Percentiles rank a stretch among this genome's conserved stretches.
phyloP scores from a whole-genome alignment of 2,329 filamentous ascomycete genomes.

The Diaporthe citriasiana region DNA sequence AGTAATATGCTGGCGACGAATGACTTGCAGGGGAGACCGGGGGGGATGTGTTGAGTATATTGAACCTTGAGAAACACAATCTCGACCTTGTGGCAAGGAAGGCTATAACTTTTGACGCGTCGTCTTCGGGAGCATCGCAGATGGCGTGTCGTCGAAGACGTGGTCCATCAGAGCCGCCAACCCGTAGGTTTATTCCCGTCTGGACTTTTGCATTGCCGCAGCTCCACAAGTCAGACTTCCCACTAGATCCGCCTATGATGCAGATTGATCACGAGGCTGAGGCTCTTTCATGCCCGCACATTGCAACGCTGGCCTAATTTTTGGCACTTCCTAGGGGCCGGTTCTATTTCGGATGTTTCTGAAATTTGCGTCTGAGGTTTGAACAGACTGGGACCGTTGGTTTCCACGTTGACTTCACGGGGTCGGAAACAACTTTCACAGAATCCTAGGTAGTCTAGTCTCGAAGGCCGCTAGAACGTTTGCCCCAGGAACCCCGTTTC shows the following conservation, averaged over 20 bases:
- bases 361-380: not conserved
- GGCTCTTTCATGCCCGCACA: not conserved
- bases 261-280: not conserved
- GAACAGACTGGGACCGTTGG: not conserved
- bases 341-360: not conserved
- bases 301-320: not conserved
- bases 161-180: not conserved
- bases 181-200: constrained; percentile 11
- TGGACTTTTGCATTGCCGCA: not conserved
- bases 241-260: not conserved
- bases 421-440: constrained; percentile 6
- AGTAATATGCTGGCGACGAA: not conserved
- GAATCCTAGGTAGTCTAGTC: not conserved
- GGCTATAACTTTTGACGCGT: not conserved
- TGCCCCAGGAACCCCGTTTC: not conserved
- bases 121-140: not conserved
- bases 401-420: constrained; percentile 7
- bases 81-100: not conserved
- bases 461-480: constrained; percentile 33
- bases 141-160: not conserved
- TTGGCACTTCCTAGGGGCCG: not conserved
- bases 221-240: constrained; percentile 30
- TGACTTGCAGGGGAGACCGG: not conserved
- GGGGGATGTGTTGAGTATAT: constrained; percentile 9
- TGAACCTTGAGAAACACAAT: not conserved